Conservation (phyloP, 306 rosid species). For the Gastrolobium bilobum region DNA sequence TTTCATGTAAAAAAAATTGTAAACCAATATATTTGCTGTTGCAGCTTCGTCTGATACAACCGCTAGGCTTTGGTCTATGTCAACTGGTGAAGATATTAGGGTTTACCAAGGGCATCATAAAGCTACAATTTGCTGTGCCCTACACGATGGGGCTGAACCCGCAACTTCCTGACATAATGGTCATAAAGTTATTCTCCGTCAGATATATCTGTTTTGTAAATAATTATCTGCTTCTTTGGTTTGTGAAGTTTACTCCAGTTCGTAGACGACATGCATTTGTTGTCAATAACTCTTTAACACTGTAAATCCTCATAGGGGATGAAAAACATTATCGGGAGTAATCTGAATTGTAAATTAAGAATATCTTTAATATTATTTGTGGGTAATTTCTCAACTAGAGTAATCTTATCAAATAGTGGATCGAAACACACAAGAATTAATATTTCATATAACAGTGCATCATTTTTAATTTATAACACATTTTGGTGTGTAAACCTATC, state of each 20-base stretch:
- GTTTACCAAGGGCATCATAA: slow-evolving; percentile 96
- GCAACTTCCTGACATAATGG: slow-evolving; percentile 57
- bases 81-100: slow-evolving; percentile 86
- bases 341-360: slow-evolving; percentile 12
- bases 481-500: neutral
- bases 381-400: slow-evolving; percentile 3
- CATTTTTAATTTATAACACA: neutral
- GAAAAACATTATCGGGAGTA: neutral
- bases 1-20: slow-evolving; percentile 6
- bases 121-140: slow-evolving; percentile 94
- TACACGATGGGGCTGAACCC: slow-evolving; percentile 96
- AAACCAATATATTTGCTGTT: slow-evolving; percentile 39
- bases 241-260: slow-evolving; percentile 12
- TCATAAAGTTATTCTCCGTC: neutral
- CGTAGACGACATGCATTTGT: slow-evolving; percentile 4
- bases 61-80: slow-evolving; percentile 95
- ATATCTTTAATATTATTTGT: neutral
- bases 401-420: slow-evolving; percentile 7
- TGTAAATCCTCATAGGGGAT: neutral
- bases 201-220: slow-evolving; percentile 48
- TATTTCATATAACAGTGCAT: slow-evolving; percentile 6
- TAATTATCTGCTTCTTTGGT: slow-evolving; percentile 18
- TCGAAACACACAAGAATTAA: neutral
- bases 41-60: slow-evolving; percentile 96
- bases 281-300: neutral